These are phyloP conservation scores for Deuterostichococcus epilithicus DNA, from an alignment of 139 green algal genomes.

Conservation along the genomic window DNA sequence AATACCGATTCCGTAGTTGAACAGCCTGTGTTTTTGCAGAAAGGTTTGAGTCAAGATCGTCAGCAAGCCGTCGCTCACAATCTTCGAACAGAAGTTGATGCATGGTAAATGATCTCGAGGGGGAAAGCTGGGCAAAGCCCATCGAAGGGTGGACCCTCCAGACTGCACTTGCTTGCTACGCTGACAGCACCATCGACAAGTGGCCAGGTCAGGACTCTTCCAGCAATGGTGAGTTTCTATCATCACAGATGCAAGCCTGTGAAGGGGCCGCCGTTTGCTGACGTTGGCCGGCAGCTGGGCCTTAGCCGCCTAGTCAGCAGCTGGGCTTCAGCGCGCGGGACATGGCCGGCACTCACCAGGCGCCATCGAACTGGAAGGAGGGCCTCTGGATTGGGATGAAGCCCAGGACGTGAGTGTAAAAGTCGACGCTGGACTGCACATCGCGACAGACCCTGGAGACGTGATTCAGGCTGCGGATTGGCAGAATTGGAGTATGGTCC, in stretches of 20 bases:
- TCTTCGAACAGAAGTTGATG: not conserved
- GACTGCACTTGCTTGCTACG: too few relatives aligned
- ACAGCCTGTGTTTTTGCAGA: constrained; percentile 58
- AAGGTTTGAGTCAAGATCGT: too few relatives aligned
- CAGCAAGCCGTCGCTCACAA: too few relatives aligned
- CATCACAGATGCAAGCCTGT: not conserved
- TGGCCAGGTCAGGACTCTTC: too few relatives aligned
- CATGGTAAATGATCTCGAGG: not conserved
- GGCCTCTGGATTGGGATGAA: constrained; percentile 54
- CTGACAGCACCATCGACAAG: too few relatives aligned
- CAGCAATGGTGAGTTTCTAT: too few relatives aligned
- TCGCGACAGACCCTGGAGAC: constrained; percentile 37
- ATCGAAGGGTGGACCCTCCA: not conserved
- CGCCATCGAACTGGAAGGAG: constrained; percentile 60
- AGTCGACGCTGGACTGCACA: constrained; percentile 32
- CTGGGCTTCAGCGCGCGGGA: constrained; percentile 9
- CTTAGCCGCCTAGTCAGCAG: not conserved
- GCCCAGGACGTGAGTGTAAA: constrained; percentile 61
- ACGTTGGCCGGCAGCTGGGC: too few relatives aligned
- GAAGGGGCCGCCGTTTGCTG: not conserved
- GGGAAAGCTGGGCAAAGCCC: not conserved
- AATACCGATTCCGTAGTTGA: constrained; percentile 53
- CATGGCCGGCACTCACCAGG: constrained; percentile 32
- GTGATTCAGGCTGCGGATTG: constrained; percentile 43
- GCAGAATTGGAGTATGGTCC: too few relatives aligned